Base-by-base conservation (phyloP, 345 rosid species). In the Ceriops tagal region DNA sequence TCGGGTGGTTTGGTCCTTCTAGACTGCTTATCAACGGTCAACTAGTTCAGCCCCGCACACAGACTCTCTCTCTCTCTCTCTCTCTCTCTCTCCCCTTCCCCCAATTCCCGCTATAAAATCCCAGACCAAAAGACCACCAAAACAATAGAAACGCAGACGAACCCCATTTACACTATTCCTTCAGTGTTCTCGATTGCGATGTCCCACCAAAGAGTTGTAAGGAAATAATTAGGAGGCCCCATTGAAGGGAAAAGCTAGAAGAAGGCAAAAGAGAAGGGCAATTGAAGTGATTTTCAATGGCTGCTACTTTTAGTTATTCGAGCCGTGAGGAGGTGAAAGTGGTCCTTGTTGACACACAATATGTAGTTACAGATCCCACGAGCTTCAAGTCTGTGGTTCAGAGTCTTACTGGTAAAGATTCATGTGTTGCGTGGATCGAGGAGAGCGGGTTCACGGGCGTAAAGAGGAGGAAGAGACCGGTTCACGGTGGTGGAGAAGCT, bases 381-480 rank as follows among this genome's bases (percentile, higher is more conserved):
- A 86, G 80, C 76, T 88, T 88, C 84, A 88, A 86, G 59, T 73
- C 87, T 0, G 87, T 88, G 58, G 92, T 88, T 73, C 92, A 88
- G 69, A 76, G 80, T 53, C 92, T 88, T 20, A 88, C 92, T 0
- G 92, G 92, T 32, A 88, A 84, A 80, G 84, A 88, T 74, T 83
- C 86, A 5, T 37, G 74, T 65, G 81, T 77, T 67, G 65, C 72
- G 6, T 74, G 78, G 83, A 70, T 73, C 0, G 66, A 77, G 57
- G 77, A 71, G 62, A 67, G 66, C 66, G 55, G 71, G 6, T 68
- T 70, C 27, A 21, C 61, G 6, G 76, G 55, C 1, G 26, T 20
- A 2, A 73, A 70, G 73, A 73, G 58, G 73, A 71, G 52, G 76
- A 57, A 69, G 59, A 62, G 59, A 57, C 8, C 61, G 5, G 46